phyloP scores from a whole-genome alignment of 495 filamentous ascomycete genomes.

The Xylaria telfairii region DNA sequence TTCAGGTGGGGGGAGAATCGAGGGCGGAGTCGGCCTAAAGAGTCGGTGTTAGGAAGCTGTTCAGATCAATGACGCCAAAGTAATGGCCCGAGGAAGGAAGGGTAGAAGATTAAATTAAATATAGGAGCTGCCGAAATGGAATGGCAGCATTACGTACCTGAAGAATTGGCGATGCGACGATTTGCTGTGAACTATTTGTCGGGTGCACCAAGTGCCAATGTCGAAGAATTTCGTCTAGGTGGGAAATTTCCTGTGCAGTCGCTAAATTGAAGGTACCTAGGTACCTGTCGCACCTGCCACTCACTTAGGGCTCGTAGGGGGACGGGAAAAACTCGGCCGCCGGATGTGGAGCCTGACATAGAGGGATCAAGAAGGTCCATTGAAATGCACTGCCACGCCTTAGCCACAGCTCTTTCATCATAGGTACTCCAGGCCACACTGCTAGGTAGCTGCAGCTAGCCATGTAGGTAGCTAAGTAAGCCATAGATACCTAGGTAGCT shows the following conservation, averaged over 20 bases:
- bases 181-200: slow-evolving; percentile 27
- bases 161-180: slow-evolving; percentile 35
- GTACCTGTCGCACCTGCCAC: slow-evolving; percentile 26
- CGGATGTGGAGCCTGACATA: slow-evolving; percentile 8
- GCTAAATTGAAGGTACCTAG: slow-evolving; percentile 39
- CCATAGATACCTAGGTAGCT: no score
- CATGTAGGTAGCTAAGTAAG: not conserved
- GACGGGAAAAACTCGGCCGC: slow-evolving; percentile 30
- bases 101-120: not conserved
- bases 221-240: slow-evolving; percentile 41
- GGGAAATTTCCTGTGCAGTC: slow-evolving; percentile 44
- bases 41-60: slow-evolving; percentile 27
- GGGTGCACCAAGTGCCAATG: slow-evolving; percentile 32
- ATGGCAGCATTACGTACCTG: slow-evolving; percentile 37
- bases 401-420: slow-evolving; percentile 18
- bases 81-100: slow-evolving; percentile 9
- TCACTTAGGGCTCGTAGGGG: slow-evolving; percentile 26
- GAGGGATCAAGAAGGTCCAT: not conserved
- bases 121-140: slow-evolving; percentile 3
- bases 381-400: not conserved
- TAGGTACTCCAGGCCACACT: not conserved
- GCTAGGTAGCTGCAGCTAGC: no score
- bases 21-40: slow-evolving; percentile 36
- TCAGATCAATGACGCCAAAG: slow-evolving; percentile 7
- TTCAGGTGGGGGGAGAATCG: slow-evolving; percentile 41